Evolutionary conservation across 2,329 filamentous ascomycete genomes (phyloP).

Genomic region (Myriangium duriaei): DNA sequence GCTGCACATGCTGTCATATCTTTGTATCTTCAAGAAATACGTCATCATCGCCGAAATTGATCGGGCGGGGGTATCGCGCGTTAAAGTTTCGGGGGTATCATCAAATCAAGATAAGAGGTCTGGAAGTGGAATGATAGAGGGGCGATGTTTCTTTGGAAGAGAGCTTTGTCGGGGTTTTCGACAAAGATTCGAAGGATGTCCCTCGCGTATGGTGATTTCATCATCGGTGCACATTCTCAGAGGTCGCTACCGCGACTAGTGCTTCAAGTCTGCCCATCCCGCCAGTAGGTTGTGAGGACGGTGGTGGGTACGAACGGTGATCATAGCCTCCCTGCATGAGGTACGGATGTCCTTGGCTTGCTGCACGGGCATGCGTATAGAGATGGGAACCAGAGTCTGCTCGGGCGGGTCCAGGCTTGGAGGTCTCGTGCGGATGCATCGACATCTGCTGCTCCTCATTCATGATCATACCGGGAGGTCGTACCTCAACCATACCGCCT

Average conservation of each 20-base stretch:
- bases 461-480: constrained; percentile 24
- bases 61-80: no score
- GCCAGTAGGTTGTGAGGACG: constrained; percentile 24
- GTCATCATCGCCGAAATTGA: no score
- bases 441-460: constrained; percentile 30
- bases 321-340: constrained; percentile 23
- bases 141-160: no score
- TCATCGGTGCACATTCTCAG: constrained; percentile 29
- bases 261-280: constrained; percentile 48
- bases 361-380: constrained; percentile 14
- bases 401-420: constrained; percentile 19
- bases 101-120: no score
- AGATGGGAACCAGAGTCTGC: constrained; percentile 24
- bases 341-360: constrained; percentile 14
- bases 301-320: constrained; percentile 15
- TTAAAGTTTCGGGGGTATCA: no score
- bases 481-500: constrained; percentile 35
- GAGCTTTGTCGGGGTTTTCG: no score
- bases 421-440: constrained; percentile 17
- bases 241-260: constrained; percentile 52
- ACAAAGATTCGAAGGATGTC: no score
- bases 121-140: no score
- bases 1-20: no score
- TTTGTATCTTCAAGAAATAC: no score
- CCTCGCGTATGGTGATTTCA: no score